Evolutionary conservation across 2,329 filamentous ascomycete species (phyloP), one percentile per base, ranked within the genome.

Genomic region (Fusarium duplospermum): DNA sequence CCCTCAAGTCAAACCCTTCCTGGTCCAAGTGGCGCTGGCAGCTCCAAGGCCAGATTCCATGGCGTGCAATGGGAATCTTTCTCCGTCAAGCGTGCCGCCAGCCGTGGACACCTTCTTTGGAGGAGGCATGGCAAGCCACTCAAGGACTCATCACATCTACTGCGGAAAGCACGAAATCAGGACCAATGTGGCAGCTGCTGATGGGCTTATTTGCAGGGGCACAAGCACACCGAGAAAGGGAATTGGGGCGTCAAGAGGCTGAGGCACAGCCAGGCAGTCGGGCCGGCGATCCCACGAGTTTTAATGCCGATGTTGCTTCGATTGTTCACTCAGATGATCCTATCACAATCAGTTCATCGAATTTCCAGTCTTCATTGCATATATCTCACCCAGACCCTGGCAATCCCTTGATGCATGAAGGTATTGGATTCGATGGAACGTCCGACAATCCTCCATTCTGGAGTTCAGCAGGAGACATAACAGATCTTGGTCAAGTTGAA

Each of bases 11-110:
- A 0, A 68, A 78, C 2, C 62, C 72, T 3, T 54, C 60, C 0
- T 81, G 79, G 79, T 8, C 27, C 0, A 73, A 67, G 31, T 80
- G 80, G 80, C 77, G 75, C 8, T 81, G 80, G 80, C 80, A 81
- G 57, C 59, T 81, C 10, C 72, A 74, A 4, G 79, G 79, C 8
- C 70, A 75, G 29, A 69, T 79, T 16, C 79, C 76, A 2, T 80
- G 79, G 79, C 72, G 74, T 36, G 77, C 79, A 4, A 75, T 80
- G 52, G 66, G 72, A 4, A 42, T 75, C 4, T 74, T 79, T 10
- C 71, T 80, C 24, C 65, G 69, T 16, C 76, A 78, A 16, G 72
- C 76, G 4, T 70, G 66, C 7, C 71, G 42, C 9, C 61, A 62
- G 8, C 67, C 67, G 7, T 81, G 79, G 79, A 73, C 71, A 1